phyloP scores from a whole-genome alignment of 2,329 filamentous ascomycete species.

The Periconia sp. region DNA sequence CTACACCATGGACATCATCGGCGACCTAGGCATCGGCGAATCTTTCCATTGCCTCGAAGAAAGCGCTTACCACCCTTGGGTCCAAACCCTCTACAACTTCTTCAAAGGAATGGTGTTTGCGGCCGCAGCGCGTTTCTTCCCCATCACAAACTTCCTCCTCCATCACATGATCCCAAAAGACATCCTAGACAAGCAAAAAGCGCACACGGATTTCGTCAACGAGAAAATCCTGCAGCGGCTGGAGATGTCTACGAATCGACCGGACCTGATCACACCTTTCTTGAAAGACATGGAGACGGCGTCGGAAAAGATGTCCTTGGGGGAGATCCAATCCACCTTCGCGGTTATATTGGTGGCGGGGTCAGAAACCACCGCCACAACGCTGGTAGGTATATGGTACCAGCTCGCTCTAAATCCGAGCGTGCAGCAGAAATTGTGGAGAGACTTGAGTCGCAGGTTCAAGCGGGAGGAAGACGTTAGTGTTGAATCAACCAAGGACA shows the following conservation, averaged over 20 bases:
- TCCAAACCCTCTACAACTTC: slow-evolving; percentile 10
- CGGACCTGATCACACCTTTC: slow-evolving; percentile 11
- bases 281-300: slow-evolving; percentile 5
- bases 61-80: slow-evolving; percentile 15
- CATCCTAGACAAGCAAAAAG: background rate
- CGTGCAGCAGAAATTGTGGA: slow-evolving; percentile 2
- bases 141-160: background rate
- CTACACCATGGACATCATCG: slow-evolving; percentile 18
- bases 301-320: slow-evolving; percentile 6
- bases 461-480: slow-evolving; percentile 1
- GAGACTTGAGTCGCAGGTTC: slow-evolving; percentile 7
- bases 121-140: slow-evolving; percentile 5
- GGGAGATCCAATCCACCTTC: slow-evolving; percentile 11
- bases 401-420: slow-evolving; percentile 1
- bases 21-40: slow-evolving; percentile 26
- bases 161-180: background rate
- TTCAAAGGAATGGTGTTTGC: slow-evolving; percentile 11
- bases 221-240: slow-evolving; percentile 6
- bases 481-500: slow-evolving; percentile 4
- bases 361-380: slow-evolving; percentile 9
- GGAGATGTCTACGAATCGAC: slow-evolving; percentile 5
- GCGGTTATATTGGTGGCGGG: slow-evolving; percentile 8
- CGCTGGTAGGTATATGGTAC: slow-evolving; percentile 1
- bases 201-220: slow-evolving; percentile 7
- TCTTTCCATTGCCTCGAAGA: slow-evolving; percentile 25